Conservation (phyloP, 1,284 basidiomycete genomes). For the Heterobasidion parviporum region DNA sequence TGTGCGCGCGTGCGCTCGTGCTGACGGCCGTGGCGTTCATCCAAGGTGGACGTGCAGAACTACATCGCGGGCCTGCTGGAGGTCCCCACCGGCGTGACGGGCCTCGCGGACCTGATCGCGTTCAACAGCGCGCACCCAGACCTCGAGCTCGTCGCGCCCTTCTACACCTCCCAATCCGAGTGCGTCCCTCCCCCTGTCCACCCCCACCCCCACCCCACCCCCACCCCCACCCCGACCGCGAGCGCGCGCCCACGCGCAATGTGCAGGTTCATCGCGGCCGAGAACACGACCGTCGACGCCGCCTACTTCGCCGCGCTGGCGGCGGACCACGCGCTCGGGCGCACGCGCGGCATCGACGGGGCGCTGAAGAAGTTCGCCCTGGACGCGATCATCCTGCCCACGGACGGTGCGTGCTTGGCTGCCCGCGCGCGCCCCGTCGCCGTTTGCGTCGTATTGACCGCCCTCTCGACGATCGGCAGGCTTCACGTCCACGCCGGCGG, state of each 20-base stretch:
- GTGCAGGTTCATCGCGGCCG: slow-evolving; percentile 36
- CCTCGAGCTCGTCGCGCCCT: slow-evolving; percentile 38
- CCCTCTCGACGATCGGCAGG: neutral
- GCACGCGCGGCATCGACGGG: slow-evolving; percentile 49
- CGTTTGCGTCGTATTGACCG: too few species aligned
- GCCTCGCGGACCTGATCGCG: slow-evolving; percentile 44
- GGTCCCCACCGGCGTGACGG: slow-evolving; percentile 47
- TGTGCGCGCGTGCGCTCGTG: neutral
- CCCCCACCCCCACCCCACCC: too few species aligned
- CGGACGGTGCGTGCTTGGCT: slow-evolving; percentile 36
- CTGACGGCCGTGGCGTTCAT: neutral
- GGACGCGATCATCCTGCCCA: slow-evolving; percentile 52
- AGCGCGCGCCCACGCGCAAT: neutral
- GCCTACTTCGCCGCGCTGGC: slow-evolving; percentile 42
- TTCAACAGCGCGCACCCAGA: slow-evolving; percentile 43
- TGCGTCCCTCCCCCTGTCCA: slow-evolving; percentile 12
- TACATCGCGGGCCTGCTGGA: slow-evolving; percentile 34
- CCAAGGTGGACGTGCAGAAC: slow-evolving; percentile 40
- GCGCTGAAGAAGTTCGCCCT: slow-evolving; percentile 39
- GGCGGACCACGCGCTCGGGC: slow-evolving; percentile 42
- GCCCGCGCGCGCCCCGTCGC: slow-evolving; percentile 15
- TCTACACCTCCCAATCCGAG: slow-evolving; percentile 40
- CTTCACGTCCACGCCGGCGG: slow-evolving; percentile 18
- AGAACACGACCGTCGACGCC: slow-evolving; percentile 37
- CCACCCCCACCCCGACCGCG: neutral